These are phyloP conservation scores for Lignosus rhinocerotis DNA, from an alignment of 1,284 basidiomycete species.

Conservation along the genomic window DNA sequence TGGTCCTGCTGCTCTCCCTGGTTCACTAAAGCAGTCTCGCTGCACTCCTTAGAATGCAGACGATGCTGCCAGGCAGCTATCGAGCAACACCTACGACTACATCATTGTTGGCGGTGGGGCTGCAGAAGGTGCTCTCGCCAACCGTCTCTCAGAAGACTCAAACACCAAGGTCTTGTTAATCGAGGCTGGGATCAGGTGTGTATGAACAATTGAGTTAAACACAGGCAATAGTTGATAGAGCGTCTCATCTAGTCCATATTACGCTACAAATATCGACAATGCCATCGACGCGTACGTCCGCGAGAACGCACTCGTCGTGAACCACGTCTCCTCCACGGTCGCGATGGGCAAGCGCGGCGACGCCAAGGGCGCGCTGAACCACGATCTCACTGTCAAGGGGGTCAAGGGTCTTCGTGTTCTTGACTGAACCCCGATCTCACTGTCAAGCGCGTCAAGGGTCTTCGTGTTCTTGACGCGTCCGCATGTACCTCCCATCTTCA, in stretches of 20 bases:
- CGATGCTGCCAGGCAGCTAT: conserved; percentile 5
- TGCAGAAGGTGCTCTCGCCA: conserved; percentile 28
- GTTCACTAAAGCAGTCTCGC: background rate
- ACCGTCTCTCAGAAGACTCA: conserved; percentile 28
- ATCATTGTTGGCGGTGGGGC: conserved; percentile 13
- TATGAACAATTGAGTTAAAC: background rate
- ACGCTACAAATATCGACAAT: conserved; percentile 12
- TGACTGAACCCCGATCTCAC: too few relatives aligned
- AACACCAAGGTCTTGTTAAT: conserved; percentile 36
- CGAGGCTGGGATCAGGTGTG: conserved; percentile 38
- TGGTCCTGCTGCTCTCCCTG: background rate
- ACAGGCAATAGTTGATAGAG: background rate
- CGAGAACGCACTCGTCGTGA: conserved; percentile 5
- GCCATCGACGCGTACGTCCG: conserved; percentile 17
- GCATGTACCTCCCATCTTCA: conserved; percentile 22
- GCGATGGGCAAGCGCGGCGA: conserved; percentile 6
- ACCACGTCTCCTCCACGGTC: conserved; percentile 6
- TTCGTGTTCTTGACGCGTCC: conserved; percentile 38
- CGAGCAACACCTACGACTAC: conserved; percentile 5
- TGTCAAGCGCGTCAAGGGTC: too few relatives aligned
- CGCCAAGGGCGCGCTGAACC: conserved; percentile 30
- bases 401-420: too few relatives aligned
- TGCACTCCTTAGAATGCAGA: conserved; percentile 4
- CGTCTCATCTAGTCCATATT: conserved; percentile 1
- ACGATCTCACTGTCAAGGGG: conserved; percentile 35